phyloP scores from a whole-genome alignment of 345 rosid species.

The Erucastrum elatum region DNA sequence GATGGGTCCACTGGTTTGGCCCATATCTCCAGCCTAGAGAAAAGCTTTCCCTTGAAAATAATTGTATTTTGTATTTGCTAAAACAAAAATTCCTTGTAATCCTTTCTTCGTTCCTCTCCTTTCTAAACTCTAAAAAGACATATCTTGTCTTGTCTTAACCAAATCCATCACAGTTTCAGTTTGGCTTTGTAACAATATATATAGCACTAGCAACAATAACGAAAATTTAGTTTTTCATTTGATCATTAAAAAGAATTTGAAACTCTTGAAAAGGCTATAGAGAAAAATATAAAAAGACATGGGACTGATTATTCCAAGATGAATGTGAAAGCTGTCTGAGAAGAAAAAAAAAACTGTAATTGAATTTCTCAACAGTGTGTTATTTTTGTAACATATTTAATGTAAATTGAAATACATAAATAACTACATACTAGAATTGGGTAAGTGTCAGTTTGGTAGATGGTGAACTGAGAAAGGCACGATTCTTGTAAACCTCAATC shows the following conservation, averaged over 20 bases:
- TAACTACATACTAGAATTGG: constrained; percentile 35
- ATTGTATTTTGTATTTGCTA: neutral
- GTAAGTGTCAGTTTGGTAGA: constrained; percentile 42
- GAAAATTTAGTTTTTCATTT: neutral
- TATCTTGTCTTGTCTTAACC: constrained; percentile 27
- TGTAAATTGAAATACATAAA: constrained; percentile 37
- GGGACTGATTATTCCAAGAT: constrained; percentile 30
- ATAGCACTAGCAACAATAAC: neutral
- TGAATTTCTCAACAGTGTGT: constrained; percentile 4
- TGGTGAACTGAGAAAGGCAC: constrained; percentile 41
- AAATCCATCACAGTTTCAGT: neutral
- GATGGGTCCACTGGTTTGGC: constrained; percentile 36
- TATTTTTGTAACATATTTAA: constrained; percentile 36
- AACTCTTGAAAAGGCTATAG: neutral
- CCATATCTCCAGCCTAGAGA: constrained; percentile 34
- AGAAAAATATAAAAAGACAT: constrained; percentile 15
- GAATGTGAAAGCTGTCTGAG: constrained; percentile 30
- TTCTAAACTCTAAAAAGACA: constrained; percentile 2
- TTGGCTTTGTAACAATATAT: neutral
- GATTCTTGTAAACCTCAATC: constrained; percentile 36
- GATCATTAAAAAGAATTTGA: neutral
- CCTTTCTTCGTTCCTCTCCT: neutral
- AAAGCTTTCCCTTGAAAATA: neutral
- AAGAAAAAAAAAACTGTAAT: neutral
- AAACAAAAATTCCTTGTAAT: neutral